Conservation (phyloP, 768 basidiomycete genomes). For the Leucocoprinus birnbaumii region DNA sequence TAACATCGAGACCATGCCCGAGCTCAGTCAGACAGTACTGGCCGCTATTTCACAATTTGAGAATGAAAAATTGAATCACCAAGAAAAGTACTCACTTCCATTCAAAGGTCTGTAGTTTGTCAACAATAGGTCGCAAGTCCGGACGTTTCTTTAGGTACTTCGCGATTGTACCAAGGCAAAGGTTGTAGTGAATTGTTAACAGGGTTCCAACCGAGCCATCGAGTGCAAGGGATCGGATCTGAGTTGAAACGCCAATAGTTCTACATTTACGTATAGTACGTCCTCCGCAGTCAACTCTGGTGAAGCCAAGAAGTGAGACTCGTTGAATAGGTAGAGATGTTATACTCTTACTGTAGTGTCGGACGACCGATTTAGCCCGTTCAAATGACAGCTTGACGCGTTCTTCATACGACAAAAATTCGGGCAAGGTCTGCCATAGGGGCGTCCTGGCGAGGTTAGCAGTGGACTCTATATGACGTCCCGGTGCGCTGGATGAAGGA, state of each 20-base stretch:
- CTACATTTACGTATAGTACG: conserved; percentile 1
- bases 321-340: not conserved
- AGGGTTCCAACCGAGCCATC: conserved; percentile 16
- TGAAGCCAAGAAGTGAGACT: too few relatives aligned
- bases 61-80: too few relatives aligned
- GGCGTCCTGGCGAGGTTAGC: conserved; percentile 3
- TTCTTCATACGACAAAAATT: conserved; percentile 9
- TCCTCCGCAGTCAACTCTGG: not conserved
- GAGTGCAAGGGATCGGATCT: conserved; percentile 16
- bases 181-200: conserved; percentile 17
- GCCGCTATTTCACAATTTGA: conserved; percentile 28
- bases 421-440: conserved; percentile 7
- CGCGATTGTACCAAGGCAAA: conserved; percentile 15
- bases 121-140: conserved; percentile 10
- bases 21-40: conserved; percentile 44
- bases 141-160: conserved; percentile 11
- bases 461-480: not conserved
- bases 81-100: conserved; percentile 11
- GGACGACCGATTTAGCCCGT: conserved; percentile 8
- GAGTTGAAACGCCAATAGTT: conserved; percentile 17
- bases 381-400: conserved; percentile 6
- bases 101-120: conserved; percentile 16
- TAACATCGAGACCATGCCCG: conserved; percentile 43
- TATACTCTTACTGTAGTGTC: conserved; percentile 8
- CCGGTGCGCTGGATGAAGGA: too few relatives aligned